Evolutionary conservation across 345 rosid genomes (phyloP).

Genomic region (Psidium guajava): DNA sequence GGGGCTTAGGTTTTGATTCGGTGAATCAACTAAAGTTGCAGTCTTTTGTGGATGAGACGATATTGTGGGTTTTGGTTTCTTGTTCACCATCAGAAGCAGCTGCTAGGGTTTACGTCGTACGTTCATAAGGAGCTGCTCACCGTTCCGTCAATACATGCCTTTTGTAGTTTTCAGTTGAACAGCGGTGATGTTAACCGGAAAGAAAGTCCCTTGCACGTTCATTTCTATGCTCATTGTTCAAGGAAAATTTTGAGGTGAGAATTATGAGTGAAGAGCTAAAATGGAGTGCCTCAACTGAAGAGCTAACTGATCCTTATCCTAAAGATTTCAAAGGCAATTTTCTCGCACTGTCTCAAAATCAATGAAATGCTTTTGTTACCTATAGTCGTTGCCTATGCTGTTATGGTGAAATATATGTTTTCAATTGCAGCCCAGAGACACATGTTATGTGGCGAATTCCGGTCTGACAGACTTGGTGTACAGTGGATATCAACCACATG

Average conservation of each 20-base stretch:
- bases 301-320: neutral
- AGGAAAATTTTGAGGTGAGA: neutral
- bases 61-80: neutral
- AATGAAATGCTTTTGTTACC: neutral
- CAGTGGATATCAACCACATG: constrained; percentile 66
- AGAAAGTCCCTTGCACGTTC: neutral
- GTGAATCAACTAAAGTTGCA: neutral
- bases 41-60: neutral
- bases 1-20: neutral
- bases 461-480: constrained; percentile 53
- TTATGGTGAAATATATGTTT: neutral
- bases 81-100: neutral
- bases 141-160: neutral
- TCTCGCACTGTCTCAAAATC: neutral
- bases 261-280: neutral
- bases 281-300: neutral
- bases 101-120: neutral
- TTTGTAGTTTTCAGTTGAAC: neutral
- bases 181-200: neutral
- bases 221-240: neutral
- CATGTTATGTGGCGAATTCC: constrained; percentile 59
- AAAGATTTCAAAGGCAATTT: neutral
- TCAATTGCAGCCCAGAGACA: constrained; percentile 63
- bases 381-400: neutral
- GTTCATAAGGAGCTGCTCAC: neutral